Evolutionary conservation across 2,329 filamentous ascomycete species (phyloP).

Genomic region (Aspergillus aculeatus): DNA sequence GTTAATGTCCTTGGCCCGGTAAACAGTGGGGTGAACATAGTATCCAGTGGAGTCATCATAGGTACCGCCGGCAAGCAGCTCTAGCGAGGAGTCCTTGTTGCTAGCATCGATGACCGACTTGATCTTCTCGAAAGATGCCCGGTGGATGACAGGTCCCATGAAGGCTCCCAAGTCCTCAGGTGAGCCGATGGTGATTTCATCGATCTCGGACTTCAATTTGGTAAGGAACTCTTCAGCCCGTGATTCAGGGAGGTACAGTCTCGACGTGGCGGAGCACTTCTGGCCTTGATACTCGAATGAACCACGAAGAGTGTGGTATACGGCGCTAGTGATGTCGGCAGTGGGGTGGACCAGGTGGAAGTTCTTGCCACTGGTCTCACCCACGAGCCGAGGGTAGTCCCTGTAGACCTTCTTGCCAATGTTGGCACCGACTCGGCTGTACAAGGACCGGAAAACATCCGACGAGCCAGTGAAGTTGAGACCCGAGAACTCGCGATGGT

Average conservation of each 20-base stretch:
- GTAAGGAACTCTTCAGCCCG: constrained; percentile 69
- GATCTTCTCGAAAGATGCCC: constrained; percentile 74
- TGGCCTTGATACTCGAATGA: constrained; percentile 88
- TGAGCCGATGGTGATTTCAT: constrained; percentile 65
- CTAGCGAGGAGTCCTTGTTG: constrained; percentile 67
- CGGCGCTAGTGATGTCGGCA: constrained; percentile 74
- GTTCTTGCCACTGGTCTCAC: constrained; percentile 89
- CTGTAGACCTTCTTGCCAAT: constrained; percentile 75
- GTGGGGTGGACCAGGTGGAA: constrained; percentile 77
- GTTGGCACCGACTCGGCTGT: constrained; percentile 75
- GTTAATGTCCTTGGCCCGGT: constrained; percentile 65
- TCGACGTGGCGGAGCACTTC: constrained; percentile 81
- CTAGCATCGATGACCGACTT: constrained; percentile 72
- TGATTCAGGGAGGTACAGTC: constrained; percentile 72
- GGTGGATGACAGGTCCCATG: constrained; percentile 81
- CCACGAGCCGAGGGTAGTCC: constrained; percentile 80
- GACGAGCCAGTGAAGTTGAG: constrained; percentile 92
- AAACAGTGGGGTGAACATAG: constrained; percentile 78
- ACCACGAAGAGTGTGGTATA: constrained; percentile 74
- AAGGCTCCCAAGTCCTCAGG: constrained; percentile 57
- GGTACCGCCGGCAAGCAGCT: constrained; percentile 69
- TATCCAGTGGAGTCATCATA: constrained; percentile 74
- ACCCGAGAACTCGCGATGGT: constrained; percentile 75
- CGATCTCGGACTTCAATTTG: constrained; percentile 62
- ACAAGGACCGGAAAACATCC: constrained; percentile 83